Conservation (phyloP, 2,329 filamentous ascomycete genomes). For the Penicillium sp. region DNA sequence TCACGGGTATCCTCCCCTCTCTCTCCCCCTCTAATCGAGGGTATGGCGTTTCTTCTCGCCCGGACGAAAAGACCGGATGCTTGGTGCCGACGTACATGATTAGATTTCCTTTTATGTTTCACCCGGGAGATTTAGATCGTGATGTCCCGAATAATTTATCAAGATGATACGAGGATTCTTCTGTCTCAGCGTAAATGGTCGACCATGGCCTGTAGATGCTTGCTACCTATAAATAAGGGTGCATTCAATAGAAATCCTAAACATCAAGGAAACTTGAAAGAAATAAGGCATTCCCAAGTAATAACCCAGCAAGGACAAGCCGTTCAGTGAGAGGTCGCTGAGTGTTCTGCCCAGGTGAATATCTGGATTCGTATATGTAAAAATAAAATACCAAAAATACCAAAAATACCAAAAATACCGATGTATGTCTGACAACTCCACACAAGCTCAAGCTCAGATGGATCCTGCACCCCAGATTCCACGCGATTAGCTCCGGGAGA, state of each 20-base stretch:
- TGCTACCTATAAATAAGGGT: too few relatives aligned
- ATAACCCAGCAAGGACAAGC: background rate
- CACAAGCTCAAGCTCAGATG: conserved; percentile 21
- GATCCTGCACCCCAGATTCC: conserved; percentile 26
- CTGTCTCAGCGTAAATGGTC: too few relatives aligned
- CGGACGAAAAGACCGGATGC: conserved; percentile 30
- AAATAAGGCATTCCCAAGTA: too few relatives aligned
- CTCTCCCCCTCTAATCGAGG: conserved; percentile 35
- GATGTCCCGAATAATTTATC: conserved; percentile 33
- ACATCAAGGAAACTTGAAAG: too few relatives aligned
- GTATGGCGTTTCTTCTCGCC: conserved; percentile 34
- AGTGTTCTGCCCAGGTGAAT: too few relatives aligned
- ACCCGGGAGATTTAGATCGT: conserved; percentile 30
- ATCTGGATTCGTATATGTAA: too few relatives aligned
- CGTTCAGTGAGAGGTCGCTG: too few relatives aligned
- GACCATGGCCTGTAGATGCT: too few relatives aligned
- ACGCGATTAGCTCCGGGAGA: background rate
- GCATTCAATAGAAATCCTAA: too few relatives aligned
- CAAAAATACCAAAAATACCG: conserved; percentile 20
- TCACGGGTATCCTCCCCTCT: conserved; percentile 12
- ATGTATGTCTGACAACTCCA: conserved; percentile 20
- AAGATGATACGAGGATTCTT: conserved; percentile 25
- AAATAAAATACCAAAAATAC: too few relatives aligned
- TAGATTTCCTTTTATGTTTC: conserved; percentile 35
- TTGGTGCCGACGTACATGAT: conserved; percentile 34